Evolutionary conservation across 768 basidiomycete genomes (phyloP), one percentile per base, ranked within the genome.

Genomic region (Mrakia hoshinonis): DNA sequence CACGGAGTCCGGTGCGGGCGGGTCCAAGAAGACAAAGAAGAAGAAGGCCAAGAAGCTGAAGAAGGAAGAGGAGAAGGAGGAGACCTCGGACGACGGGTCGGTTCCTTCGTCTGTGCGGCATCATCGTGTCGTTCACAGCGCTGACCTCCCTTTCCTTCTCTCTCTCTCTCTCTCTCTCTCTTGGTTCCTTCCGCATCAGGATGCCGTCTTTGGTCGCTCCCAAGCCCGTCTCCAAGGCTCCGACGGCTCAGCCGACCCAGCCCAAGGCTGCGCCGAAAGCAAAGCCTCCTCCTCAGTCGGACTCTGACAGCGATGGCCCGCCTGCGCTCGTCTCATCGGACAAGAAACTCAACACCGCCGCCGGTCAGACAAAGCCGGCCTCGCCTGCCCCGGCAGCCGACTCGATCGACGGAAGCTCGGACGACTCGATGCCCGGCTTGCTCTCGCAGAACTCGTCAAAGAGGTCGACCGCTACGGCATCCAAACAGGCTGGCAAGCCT

Each of bases 11-110:
- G n/a, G n/a, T n/a, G n/a, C n/a, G n/a, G n/a, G n/a, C n/a, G n/a
- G n/a, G n/a, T n/a, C n/a, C 51, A 52, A 52, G 51, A 52, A 52
- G 51, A 12, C 51, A 7, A 52, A 52, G 51, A 52, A 52, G 51
- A 52, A 52, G 51, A 52, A 52, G 51, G 51, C n/a, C 15, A 52
- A 52, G 51, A 52, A 52, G 51, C 7, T 29, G n/a, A 52, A 52
- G n/a, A 52, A 52, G 51, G 51, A 52, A 9, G 51, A 9, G n/a
- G 51, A 52, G 1, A 49, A 49, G 48, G 24, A 49, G 48, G 15
- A 5, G 18, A n/a, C 18, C 51, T 52, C 51, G n/a, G 51, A 52
- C n/a, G n/a, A n/a, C 3, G 51, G 29, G 3, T 52, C 51, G 4
- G 49, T n/a, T n/a, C n/a, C n/a, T n/a, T n/a, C n/a, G n/a, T n/a